Conservation (phyloP, 176 grass and related monocot genomes). For the Luzula sylvatica region DNA sequence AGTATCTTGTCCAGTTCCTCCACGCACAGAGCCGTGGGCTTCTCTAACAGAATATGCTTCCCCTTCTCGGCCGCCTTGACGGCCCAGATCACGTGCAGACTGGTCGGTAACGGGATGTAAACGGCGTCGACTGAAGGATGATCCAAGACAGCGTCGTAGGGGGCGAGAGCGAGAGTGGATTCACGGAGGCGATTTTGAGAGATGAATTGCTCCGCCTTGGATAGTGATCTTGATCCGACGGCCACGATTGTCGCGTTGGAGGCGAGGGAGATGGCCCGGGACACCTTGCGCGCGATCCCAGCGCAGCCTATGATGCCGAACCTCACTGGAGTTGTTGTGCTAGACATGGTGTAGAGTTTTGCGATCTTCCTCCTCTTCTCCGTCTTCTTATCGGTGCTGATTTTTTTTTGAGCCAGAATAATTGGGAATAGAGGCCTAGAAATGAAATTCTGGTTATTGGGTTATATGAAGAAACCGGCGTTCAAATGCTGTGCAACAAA, state of each 20-base stretch:
- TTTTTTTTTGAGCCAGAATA: no score
- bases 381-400: no score
- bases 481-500: no score
- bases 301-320: conserved; percentile 83
- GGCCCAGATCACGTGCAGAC: conserved; percentile 65
- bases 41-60: conserved; percentile 85
- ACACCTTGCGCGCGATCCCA: conserved; percentile 57
- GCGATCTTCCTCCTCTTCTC: no score
- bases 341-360: conserved; percentile 12
- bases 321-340: conserved; percentile 19
- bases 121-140: conserved; percentile 60
- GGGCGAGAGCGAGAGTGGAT: conserved; percentile 28
- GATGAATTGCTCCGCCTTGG: conserved; percentile 58
- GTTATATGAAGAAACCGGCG: no score
- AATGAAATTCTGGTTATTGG: no score
- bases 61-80: conserved; percentile 39
- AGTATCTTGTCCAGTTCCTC: conserved; percentile 62
- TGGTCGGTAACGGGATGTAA: conserved; percentile 69
- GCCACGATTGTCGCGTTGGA: conserved; percentile 31
- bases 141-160: conserved; percentile 66
- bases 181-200: conserved; percentile 33
- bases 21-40: conserved; percentile 62
- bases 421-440: no score
- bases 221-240: conserved; percentile 45
- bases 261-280: conserved; percentile 47